A percentile compares a stretch with the other conserved stretches of the same genome.
Conservation (phyloP, 805 yeast genomes). For the Teunomyces funiuensis region DNA sequence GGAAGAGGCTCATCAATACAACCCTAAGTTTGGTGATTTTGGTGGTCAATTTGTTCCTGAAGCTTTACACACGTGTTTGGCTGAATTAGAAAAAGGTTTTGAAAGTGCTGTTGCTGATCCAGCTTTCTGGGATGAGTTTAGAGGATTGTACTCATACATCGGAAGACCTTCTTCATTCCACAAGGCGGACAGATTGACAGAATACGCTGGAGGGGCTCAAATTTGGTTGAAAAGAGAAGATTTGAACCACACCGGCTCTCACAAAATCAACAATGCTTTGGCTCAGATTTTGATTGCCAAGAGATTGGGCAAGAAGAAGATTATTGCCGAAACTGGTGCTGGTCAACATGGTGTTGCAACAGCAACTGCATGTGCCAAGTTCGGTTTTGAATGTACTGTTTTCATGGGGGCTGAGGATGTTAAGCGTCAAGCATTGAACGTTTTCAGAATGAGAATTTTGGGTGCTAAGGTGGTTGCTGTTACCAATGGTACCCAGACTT, state of each 20-base stretch:
- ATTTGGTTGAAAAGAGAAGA: slow-evolving; percentile 99
- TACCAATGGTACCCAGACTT: slow-evolving; percentile 89
- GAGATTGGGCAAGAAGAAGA: slow-evolving; percentile 71
- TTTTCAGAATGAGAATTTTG: slow-evolving; percentile 92
- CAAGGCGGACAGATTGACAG: slow-evolving; percentile 84
- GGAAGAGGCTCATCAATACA: slow-evolving; percentile 63
- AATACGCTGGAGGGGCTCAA: slow-evolving; percentile 84
- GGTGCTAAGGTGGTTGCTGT: slow-evolving; percentile 97
- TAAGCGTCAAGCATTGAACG: slow-evolving; percentile 96
- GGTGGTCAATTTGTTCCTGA: slow-evolving; percentile 99
- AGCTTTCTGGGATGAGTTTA: slow-evolving; percentile 89
- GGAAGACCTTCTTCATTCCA: slow-evolving; percentile 96
- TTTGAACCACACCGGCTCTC: slow-evolving; percentile 85
- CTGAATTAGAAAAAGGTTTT: slow-evolving; percentile 85
- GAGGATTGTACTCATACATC: slow-evolving; percentile 80
- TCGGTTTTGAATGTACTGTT: slow-evolving; percentile 90
- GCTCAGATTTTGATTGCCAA: slow-evolving; percentile 80
- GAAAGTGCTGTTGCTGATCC: slow-evolving; percentile 88
- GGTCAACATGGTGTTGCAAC: slow-evolving; percentile 95
- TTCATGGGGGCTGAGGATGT: slow-evolving; percentile 99
- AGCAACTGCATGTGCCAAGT: slow-evolving; percentile 89
- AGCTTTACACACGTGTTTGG: slow-evolving; percentile 85
- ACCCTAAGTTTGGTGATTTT: slow-evolving; percentile 85
- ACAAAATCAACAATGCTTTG: slow-evolving; percentile 80
- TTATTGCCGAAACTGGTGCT: slow-evolving; percentile 90